Evolutionary conservation across 768 basidiomycete genomes (phyloP).

Genomic region (Sarcodon aspratus): DNA sequence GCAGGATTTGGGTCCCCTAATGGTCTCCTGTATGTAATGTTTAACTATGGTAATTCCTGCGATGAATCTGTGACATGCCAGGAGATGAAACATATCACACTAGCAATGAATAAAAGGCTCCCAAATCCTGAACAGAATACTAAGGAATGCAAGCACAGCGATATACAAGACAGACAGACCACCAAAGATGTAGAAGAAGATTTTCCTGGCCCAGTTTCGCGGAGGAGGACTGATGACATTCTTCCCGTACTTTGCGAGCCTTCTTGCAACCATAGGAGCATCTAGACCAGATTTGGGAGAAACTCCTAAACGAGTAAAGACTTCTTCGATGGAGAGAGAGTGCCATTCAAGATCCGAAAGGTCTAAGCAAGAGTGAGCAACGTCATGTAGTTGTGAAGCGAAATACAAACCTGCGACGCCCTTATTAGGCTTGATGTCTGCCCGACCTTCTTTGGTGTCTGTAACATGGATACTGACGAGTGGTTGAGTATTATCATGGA

Average conservation of each 20-base stretch:
- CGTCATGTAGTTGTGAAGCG: no score
- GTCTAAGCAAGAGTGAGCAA: no score
- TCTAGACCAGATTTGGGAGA: slow-evolving; percentile 37
- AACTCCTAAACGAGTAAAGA: slow-evolving; percentile 31
- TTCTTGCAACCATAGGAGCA: slow-evolving; percentile 19
- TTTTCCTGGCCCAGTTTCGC: slow-evolving; percentile 36
- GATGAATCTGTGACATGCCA: slow-evolving; percentile 17
- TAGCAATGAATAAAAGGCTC: slow-evolving; percentile 29
- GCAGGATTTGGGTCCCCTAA: slow-evolving; percentile 43
- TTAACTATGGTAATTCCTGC: background rate
- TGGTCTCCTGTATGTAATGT: slow-evolving; percentile 32
- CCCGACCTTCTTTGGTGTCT: no score
- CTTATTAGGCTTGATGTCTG: no score
- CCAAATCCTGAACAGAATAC: slow-evolving; percentile 25
- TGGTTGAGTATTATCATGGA: no score
- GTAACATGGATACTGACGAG: no score
- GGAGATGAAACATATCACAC: slow-evolving; percentile 43
- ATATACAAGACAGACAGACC: slow-evolving; percentile 47
- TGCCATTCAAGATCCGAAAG: slow-evolving; percentile 14
- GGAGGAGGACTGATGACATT: slow-evolving; percentile 40
- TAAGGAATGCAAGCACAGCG: no score
- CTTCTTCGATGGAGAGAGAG: slow-evolving; percentile 25
- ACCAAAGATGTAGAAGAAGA: slow-evolving; percentile 41
- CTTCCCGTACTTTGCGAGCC: slow-evolving; percentile 22
- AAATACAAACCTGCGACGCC: no score